Evolutionary conservation across 352 stramenopile genomes (phyloP).

Genomic region (Phytophthora ramorum): DNA sequence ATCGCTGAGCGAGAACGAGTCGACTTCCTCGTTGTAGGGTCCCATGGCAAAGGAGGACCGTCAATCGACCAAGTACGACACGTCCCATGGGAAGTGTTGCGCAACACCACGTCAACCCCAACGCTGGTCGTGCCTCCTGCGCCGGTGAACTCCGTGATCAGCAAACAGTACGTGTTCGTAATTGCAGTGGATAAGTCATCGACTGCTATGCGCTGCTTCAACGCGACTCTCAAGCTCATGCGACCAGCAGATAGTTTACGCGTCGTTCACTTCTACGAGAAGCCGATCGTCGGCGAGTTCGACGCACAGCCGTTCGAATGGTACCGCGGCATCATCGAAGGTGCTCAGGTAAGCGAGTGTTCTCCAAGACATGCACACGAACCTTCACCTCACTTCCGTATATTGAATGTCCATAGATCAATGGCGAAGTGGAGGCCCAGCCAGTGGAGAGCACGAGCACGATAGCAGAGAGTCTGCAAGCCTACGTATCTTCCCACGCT

Average conservation of each 20-base stretch:
- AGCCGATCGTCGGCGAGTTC: constrained; percentile 45
- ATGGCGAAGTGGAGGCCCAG: constrained; percentile 48
- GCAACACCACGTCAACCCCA: constrained; percentile 21
- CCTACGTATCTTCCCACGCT: constrained; percentile 44
- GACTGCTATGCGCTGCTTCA: constrained; percentile 40
- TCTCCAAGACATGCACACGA: background rate
- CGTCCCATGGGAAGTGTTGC: constrained; percentile 59
- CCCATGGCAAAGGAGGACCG: constrained; percentile 66
- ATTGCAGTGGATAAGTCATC: constrained; percentile 55
- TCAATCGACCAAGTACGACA: constrained; percentile 65
- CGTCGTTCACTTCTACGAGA: constrained; percentile 71
- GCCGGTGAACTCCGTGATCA: constrained; percentile 53
- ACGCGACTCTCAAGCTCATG: constrained; percentile 67
- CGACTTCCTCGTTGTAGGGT: constrained; percentile 65
- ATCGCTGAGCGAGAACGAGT: constrained; percentile 24
- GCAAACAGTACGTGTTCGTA: constrained; percentile 58
- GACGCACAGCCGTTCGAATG: constrained; percentile 42
- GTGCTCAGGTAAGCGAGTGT: constrained; percentile 23
- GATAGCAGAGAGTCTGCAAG: constrained; percentile 60
- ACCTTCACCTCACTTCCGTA: background rate
- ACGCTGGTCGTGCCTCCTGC: constrained; percentile 55
- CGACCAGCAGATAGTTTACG: constrained; percentile 47
- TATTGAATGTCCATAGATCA: constrained; percentile 21
- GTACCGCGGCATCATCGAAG: constrained; percentile 42
- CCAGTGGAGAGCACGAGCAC: constrained; percentile 45